Base-by-base conservation (phyloP, 305 asterid species). In the Fraxinus angustifolia region DNA sequence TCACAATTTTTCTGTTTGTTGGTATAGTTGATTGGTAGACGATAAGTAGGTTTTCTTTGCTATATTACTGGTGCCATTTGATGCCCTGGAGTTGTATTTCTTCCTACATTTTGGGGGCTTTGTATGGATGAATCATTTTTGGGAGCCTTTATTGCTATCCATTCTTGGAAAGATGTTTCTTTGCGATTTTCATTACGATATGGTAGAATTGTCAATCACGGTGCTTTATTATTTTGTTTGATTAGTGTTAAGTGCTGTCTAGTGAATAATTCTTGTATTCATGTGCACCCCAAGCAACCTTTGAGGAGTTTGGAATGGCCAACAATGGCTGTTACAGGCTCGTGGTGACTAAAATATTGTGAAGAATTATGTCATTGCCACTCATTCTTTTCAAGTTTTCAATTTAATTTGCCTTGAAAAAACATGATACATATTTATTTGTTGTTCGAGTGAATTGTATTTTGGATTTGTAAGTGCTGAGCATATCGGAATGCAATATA, bases 1-100 rank as follows among this genome's bases (percentile, higher is more conserved):
- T 67, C 33, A 56, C 83, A 71, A 79, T 85, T 80, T 79, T 65
- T 78, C 84, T 76, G 58, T 50, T 74, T 82, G 76, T 77, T 86
- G 84, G 86, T 80, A 83, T 86, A 85, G 83, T 80, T 76, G 78
- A 76, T 48, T 80, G 70, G 85, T 78, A 67, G 85, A 78, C 67
- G 78, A 83, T 78, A 21, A 75, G 79, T 82, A 68, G 82, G 72
- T 56, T 81, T 82, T 81, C 14, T 53, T 83, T 70, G 79, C 31
- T 81, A 81, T 86, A 79, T 70, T 77, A 79, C 76, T 72, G 67
- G 58, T 73, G 78, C 73, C 68, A 48, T 75, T 17, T 82, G 16
- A 56, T 30, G 36, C 82, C 81, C 78, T 30, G 76, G 65, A 56
- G 78, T 80, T 53, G 80, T 56, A 42, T 58, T 79, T 77, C 80